These are phyloP conservation scores for Blastomyces gilchristii DNA, from an alignment of 2,329 filamentous ascomycete species.

Conservation along the genomic window DNA sequence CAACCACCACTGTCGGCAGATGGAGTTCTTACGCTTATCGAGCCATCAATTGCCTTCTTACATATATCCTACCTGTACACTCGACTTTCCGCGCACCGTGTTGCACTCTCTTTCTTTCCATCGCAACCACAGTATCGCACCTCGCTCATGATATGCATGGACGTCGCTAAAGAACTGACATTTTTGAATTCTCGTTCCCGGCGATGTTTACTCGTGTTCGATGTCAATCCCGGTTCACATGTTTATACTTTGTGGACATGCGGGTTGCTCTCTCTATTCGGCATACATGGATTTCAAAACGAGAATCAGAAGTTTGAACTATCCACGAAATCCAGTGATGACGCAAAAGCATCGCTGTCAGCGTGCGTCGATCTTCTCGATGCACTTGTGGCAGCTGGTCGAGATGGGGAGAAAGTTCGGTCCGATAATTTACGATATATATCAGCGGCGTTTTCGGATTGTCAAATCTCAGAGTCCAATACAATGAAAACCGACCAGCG, in stretches of 20 bases:
- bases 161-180: slow-evolving; percentile 9
- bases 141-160: slow-evolving; percentile 8
- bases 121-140: slow-evolving; percentile 7
- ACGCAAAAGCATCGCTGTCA: not conserved
- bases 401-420: slow-evolving; percentile 8
- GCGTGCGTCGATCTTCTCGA: slow-evolving; percentile 6
- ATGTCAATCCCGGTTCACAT: slow-evolving; percentile 13
- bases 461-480: not conserved
- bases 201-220: slow-evolving; percentile 8
- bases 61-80: slow-evolving; percentile 12
- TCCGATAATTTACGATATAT: slow-evolving; percentile 8
- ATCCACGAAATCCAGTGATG: not conserved
- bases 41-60: slow-evolving; percentile 12
- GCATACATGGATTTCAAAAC: slow-evolving; percentile 7
- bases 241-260: slow-evolving; percentile 14
- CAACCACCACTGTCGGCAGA: not conserved
- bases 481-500: not conserved
- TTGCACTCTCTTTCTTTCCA: slow-evolving; percentile 11
- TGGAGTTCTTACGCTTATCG: slow-evolving; percentile 2
- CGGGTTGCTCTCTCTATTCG: slow-evolving; percentile 12
- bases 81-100: slow-evolving; percentile 10
- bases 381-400: slow-evolving; percentile 6
- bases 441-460: not conserved
- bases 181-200: slow-evolving; percentile 8
- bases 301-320: not conserved